phyloP scores from a whole-genome alignment of 2,329 filamentous ascomycete genomes.

The Teratosphaeria destructans region DNA sequence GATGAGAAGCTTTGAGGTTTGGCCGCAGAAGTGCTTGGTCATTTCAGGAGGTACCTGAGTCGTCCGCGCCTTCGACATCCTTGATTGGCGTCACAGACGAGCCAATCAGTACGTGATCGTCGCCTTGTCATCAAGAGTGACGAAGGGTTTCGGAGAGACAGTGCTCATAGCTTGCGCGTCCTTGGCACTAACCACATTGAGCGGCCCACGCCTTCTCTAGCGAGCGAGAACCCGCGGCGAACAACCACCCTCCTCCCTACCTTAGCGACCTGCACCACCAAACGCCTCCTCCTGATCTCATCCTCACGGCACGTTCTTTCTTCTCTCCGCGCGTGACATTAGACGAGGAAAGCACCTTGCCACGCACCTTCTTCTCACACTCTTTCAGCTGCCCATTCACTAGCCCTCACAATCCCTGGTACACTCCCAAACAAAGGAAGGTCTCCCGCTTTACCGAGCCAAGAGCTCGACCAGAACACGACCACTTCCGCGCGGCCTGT shows the following conservation, averaged over 20 bases:
- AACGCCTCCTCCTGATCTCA: background rate
- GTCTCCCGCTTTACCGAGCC: background rate
- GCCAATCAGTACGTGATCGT: background rate
- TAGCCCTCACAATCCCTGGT: background rate
- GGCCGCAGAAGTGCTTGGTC: background rate
- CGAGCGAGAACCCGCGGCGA: background rate
- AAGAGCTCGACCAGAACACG: background rate
- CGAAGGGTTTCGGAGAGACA: background rate
- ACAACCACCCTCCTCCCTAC: background rate
- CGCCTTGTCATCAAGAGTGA: background rate
- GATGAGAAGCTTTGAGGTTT: background rate
- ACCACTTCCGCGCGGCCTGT: background rate
- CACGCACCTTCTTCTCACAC: background rate
- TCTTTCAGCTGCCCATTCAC: background rate
- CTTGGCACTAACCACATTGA: background rate
- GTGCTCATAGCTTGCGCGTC: background rate
- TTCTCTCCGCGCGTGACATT: background rate
- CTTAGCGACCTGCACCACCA: background rate
- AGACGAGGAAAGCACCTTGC: background rate
- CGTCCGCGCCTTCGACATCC: background rate
- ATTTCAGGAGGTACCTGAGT: background rate
- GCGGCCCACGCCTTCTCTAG: background rate
- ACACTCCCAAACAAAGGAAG: background rate
- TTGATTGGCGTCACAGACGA: background rate
- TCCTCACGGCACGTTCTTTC: background rate